A percentile compares a stretch with the other conserved stretches of the same genome.
phyloP scores from a whole-genome alignment of 2,329 filamentous ascomycete genomes.

The Aspergillus puulaauensis region DNA sequence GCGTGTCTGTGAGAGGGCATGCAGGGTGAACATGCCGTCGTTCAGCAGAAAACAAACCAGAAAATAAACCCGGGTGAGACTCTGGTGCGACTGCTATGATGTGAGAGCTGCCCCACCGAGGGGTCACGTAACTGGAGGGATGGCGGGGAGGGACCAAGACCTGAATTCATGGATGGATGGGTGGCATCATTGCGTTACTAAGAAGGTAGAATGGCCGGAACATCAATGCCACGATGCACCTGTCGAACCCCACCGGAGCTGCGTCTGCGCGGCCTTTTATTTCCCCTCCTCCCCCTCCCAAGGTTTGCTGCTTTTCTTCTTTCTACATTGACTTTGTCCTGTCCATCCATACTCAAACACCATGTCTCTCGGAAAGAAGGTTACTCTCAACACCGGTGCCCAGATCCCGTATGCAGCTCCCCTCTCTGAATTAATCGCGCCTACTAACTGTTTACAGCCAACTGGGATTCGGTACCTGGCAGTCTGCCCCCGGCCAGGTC shows the following conservation, averaged over 20 bases:
- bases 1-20: no score
- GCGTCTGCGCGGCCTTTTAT: conserved; percentile 6
- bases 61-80: no score
- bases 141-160: not conserved
- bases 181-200: not conserved
- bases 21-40: no score
- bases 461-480: conserved; percentile 43
- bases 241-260: conserved; percentile 17
- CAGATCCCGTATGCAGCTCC: conserved; percentile 35
- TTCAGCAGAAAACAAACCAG: no score
- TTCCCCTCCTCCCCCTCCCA: not conserved
- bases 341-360: conserved; percentile 4
- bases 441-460: conserved; percentile 25
- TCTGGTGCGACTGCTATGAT: not conserved
- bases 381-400: conserved; percentile 38
- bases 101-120: no score
- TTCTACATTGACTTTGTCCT: not conserved
- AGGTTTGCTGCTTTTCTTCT: not conserved
- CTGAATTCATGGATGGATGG: not conserved
- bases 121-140: not conserved
- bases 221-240: not conserved
- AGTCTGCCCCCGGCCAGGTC: conserved; percentile 40
- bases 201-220: not conserved
- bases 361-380: conserved; percentile 44
- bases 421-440: not conserved